Percentiles rank a stretch among this genome's conserved stretches.
phyloP scores from a whole-genome alignment of 2,329 filamentous ascomycete genomes.

The Coccinonectria pachysandricola region DNA sequence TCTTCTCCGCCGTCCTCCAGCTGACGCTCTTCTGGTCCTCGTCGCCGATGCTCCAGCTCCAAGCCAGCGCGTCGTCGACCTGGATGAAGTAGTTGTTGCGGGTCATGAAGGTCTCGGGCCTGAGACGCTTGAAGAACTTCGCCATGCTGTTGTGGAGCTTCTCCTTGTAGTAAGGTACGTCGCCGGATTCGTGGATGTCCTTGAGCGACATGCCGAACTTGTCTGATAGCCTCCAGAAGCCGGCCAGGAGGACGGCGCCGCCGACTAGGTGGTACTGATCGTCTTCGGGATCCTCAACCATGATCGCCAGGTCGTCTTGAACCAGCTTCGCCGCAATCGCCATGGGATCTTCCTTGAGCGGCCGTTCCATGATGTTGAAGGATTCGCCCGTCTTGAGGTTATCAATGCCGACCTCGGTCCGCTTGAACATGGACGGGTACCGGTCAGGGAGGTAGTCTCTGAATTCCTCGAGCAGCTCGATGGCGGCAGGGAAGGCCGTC shows the following conservation, averaged over 20 bases:
- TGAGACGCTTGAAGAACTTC: slow-evolving; percentile 67
- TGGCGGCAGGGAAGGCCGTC: slow-evolving; percentile 58
- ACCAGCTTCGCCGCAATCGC: slow-evolving; percentile 59
- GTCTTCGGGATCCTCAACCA: slow-evolving; percentile 67
- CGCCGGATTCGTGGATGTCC: slow-evolving; percentile 68
- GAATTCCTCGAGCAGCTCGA: slow-evolving; percentile 69
- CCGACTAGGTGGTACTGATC: slow-evolving; percentile 75
- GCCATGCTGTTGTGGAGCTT: slow-evolving; percentile 71
- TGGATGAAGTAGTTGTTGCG: slow-evolving; percentile 85
- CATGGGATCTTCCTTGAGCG: slow-evolving; percentile 69
- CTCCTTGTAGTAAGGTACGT: slow-evolving; percentile 61
- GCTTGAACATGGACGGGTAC: slow-evolving; percentile 61
- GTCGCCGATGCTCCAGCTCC: slow-evolving; percentile 64
- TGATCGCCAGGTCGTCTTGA: slow-evolving; percentile 76
- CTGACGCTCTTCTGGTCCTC: slow-evolving; percentile 57
- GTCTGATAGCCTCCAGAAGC: slow-evolving; percentile 75
- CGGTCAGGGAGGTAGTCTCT: slow-evolving; percentile 59
- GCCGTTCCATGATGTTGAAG: slow-evolving; percentile 56
- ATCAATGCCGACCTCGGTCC: slow-evolving; percentile 53
- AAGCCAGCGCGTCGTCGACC: slow-evolving; percentile 67
- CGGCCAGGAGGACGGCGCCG: slow-evolving; percentile 63
- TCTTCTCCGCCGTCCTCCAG: slow-evolving; percentile 69
- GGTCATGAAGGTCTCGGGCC: slow-evolving; percentile 51
- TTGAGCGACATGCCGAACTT: slow-evolving; percentile 72
- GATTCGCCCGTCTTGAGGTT: slow-evolving; percentile 63